Conservation (phyloP, 2,329 filamentous ascomycete species). For the Truncatella angustata region DNA sequence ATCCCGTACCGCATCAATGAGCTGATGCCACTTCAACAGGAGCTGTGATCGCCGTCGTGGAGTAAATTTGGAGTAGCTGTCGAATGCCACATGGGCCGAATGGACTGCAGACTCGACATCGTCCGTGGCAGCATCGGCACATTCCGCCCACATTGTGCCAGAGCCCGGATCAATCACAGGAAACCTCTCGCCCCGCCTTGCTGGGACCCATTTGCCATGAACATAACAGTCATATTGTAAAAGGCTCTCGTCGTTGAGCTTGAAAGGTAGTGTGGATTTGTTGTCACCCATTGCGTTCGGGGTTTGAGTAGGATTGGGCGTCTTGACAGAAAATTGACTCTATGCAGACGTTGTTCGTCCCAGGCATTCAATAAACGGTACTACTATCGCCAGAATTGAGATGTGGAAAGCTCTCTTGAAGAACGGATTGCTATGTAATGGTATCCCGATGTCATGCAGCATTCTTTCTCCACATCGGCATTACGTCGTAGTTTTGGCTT, state of each 20-base stretch:
- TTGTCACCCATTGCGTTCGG: slow-evolving; percentile 5
- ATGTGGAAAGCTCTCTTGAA: no score
- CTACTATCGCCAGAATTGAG: no score
- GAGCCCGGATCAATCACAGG: slow-evolving; percentile 53
- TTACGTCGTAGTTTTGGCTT: slow-evolving; percentile 2
- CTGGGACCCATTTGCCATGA: slow-evolving; percentile 43
- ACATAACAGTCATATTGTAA: slow-evolving; percentile 49
- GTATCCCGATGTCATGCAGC: not conserved
- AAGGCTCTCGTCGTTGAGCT: slow-evolving; percentile 46
- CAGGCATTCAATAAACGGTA: no score
- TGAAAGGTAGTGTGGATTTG: slow-evolving; percentile 25
- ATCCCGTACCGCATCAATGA: slow-evolving; percentile 8
- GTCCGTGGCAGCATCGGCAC: slow-evolving; percentile 42
- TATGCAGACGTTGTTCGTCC: no score
- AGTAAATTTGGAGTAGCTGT: slow-evolving; percentile 34
- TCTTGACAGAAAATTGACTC: no score
- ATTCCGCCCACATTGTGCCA: slow-evolving; percentile 47
- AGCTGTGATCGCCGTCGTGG: slow-evolving; percentile 30
- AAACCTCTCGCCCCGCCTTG: slow-evolving; percentile 47
- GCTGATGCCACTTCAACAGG: slow-evolving; percentile 11
- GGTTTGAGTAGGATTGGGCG: not conserved
- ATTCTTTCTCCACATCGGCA: slow-evolving; percentile 1
- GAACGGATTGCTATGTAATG: no score
- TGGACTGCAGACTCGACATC: slow-evolving; percentile 38
- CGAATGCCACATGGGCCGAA: slow-evolving; percentile 35